Evolutionary conservation across 1,139 yeast species (phyloP), one percentile per base, ranked within the genome.

Genomic region (Sugiyamaella japonica): DNA sequence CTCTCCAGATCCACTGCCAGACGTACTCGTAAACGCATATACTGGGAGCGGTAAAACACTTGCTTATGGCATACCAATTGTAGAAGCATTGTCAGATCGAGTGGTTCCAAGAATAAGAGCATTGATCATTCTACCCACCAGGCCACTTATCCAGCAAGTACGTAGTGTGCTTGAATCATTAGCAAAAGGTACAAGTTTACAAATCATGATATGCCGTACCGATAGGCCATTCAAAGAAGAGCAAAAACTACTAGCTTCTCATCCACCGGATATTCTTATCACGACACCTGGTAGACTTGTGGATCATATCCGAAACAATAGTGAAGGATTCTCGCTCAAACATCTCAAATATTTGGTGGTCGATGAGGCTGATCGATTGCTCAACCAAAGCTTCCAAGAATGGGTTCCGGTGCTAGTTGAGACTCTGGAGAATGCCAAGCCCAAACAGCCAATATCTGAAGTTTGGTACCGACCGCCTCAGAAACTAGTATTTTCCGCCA

Each of bases 21-120:
- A 93, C 68, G 72, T 90, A 15, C 74, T 93, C 48, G 96, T 93
- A 4, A 91, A 93, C 69, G 96, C 99, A 1, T 83, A 95, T 4
- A 93, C 99, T 0, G 99, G 99, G 51, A 87, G 96, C 0, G 99
- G 99, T 65, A 93, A 93, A 68, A 93, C 99, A 0, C 74, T 95
- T 52, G 96, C 97, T 7, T 93, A 93, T 67, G 79, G 84, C 57
- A 78, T 93, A 2, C 99, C 99, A 0, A 80, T 93, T 9, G 77
- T 95, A 1, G 90, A 90, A 59, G 75, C 82, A 3, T 74, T 93
- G 52, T 74, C 78, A 13, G 70, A 73, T 12, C 77, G 97, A 57
- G 74, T 80, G 0, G 91, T 89, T 1, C 93, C 96, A 0, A 75
- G 84, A 52, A 71, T 89, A 2, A 75, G 97, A 48, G 95, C 95